These are phyloP conservation scores for Elaeis guineensis DNA, from an alignment of 176 grass and related monocot species.

Conservation along the genomic window DNA sequence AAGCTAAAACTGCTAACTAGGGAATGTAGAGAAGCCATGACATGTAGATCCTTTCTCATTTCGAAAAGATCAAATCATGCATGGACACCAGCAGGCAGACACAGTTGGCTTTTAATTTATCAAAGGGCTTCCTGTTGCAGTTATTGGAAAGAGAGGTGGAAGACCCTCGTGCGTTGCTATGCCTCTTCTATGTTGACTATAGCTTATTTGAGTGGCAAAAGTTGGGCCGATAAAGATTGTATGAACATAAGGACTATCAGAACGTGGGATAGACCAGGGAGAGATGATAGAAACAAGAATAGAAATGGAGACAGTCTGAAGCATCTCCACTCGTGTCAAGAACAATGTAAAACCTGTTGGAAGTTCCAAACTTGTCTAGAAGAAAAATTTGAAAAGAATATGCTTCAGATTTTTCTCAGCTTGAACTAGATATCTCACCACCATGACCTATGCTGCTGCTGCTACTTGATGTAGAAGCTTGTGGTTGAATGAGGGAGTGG, in stretches of 20 bases:
- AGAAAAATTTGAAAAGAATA: too few relatives aligned
- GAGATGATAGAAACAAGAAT: not conserved
- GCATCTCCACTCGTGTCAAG: slow-evolving; percentile 44
- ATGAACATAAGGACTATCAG: slow-evolving; percentile 32
- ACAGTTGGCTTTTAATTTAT: slow-evolving; percentile 56
- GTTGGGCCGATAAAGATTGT: slow-evolving; percentile 34
- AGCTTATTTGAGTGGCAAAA: slow-evolving; percentile 52
- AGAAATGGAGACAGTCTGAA: not conserved
- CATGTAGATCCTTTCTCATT: slow-evolving; percentile 31
- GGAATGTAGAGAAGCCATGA: slow-evolving; percentile 10
- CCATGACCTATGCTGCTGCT: not conserved
- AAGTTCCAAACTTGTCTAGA: too few relatives aligned
- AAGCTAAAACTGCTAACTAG: slow-evolving; percentile 12
- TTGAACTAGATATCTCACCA: slow-evolving; percentile 13
- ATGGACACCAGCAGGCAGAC: slow-evolving; percentile 55
- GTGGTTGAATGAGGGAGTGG: too few relatives aligned
- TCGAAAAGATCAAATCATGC: slow-evolving; percentile 34
- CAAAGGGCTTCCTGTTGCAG: slow-evolving; percentile 14
- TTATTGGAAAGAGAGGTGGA: not conserved
- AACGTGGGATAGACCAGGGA: slow-evolving; percentile 17
- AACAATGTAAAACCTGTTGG: too few relatives aligned
- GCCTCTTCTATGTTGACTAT: not conserved
- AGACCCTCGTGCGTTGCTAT: not conserved
- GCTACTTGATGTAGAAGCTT: too few relatives aligned
- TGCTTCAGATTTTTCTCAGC: slow-evolving; percentile 13